Percentiles rank a stretch among this genome's conserved stretches.
Conservation (phyloP, 176 grass and related monocot species). For the Zea luxurians region DNA sequence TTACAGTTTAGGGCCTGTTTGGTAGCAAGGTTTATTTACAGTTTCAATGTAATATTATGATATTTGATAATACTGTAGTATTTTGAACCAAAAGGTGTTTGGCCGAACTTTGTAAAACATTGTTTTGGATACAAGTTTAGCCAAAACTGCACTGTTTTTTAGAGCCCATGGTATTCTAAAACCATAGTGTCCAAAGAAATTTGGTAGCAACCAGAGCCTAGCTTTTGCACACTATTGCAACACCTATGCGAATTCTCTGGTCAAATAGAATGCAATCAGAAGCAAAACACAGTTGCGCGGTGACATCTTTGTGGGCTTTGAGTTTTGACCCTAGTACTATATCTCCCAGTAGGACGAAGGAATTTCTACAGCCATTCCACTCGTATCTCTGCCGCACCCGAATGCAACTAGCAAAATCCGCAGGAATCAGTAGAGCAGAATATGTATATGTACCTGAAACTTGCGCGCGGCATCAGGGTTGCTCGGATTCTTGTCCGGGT, state of each 20-base stretch:
- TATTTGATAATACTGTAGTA: too few species aligned
- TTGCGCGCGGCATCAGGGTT: constrained; percentile 70
- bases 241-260: not conserved
- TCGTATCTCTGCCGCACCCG: not conserved
- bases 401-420: not conserved
- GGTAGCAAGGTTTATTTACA: too few species aligned
- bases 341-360: not conserved
- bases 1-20: too few species aligned
- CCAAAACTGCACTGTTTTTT: too few species aligned
- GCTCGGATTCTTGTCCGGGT: constrained; percentile 79
- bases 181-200: too few species aligned
- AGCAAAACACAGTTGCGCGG: not conserved
- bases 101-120: too few species aligned
- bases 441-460: constrained; percentile 53
- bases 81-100: too few species aligned
- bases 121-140: too few species aligned
- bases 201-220: not conserved
- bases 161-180: too few species aligned
- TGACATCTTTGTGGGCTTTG: not conserved
- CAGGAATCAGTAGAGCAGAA: not conserved
- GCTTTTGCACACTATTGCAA: not conserved
- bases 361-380: not conserved
- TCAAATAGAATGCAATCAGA: not conserved
- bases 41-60: too few species aligned
- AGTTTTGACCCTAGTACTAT: not conserved